These are phyloP conservation scores for Podosphaera xanthii DNA, from an alignment of 2,329 filamentous ascomycete genomes.

Conservation along the genomic window DNA sequence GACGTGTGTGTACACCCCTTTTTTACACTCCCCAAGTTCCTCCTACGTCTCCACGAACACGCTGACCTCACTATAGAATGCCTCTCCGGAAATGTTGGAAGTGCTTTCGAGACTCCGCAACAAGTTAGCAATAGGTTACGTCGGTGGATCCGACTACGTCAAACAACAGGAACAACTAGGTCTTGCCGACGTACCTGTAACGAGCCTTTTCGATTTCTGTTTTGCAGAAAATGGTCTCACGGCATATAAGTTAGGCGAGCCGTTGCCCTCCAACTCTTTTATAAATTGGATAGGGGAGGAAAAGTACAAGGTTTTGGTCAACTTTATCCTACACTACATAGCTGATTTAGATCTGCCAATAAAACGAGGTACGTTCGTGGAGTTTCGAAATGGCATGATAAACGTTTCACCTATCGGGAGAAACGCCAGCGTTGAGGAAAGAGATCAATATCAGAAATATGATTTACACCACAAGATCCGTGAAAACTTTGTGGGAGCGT, in stretches of 20 bases:
- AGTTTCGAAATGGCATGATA: slow-evolving; percentile 83
- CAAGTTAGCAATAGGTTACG: slow-evolving; percentile 74
- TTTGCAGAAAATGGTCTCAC: slow-evolving; percentile 94
- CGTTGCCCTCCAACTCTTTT: slow-evolving; percentile 61
- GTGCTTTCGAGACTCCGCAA: slow-evolving; percentile 61
- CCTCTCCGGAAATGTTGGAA: slow-evolving; percentile 60
- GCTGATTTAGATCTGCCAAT: slow-evolving; percentile 65
- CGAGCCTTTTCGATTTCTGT: slow-evolving; percentile 83
- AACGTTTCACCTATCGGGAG: slow-evolving; percentile 68
- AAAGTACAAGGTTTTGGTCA: slow-evolving; percentile 55
- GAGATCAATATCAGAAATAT: slow-evolving; percentile 60
- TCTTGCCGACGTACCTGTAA: slow-evolving; percentile 41
- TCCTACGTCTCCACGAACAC: background rate
- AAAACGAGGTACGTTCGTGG: slow-evolving; percentile 67
- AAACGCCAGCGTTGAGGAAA: slow-evolving; percentile 62
- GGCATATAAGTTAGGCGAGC: slow-evolving; percentile 61
- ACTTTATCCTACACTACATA: slow-evolving; percentile 59
- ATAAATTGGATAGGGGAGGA: slow-evolving; percentile 77
- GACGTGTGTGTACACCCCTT: slow-evolving; percentile 33
- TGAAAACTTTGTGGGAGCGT: slow-evolving; percentile 47
- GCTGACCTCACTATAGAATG: slow-evolving; percentile 24
- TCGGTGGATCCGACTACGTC: slow-evolving; percentile 72
- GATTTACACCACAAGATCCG: slow-evolving; percentile 61
- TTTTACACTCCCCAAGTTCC: background rate
- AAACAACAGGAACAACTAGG: slow-evolving; percentile 97